phyloP scores from a whole-genome alignment of 441 rosid species.

The Pelargonium cotyledonis region DNA sequence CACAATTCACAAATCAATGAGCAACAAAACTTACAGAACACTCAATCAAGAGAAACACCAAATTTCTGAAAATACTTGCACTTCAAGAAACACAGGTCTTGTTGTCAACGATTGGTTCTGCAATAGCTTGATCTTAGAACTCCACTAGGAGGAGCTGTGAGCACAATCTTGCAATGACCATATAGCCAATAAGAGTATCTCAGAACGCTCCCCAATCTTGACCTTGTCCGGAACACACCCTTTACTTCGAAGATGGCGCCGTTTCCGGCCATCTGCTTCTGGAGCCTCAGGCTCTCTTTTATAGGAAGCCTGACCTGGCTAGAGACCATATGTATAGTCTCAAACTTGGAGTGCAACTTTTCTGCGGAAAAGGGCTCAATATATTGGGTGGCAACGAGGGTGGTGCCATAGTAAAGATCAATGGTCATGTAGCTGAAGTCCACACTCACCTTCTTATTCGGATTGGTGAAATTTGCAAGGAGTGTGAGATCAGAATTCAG shows the following conservation, averaged over 20 bases:
- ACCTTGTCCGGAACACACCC: neutral
- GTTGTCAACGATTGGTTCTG: neutral
- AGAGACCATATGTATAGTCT: neutral
- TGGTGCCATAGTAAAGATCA: neutral
- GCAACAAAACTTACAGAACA: too few species aligned
- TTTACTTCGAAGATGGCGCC: constrained; percentile 1
- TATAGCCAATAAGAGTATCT: constrained; percentile 2
- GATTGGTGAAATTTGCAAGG: neutral
- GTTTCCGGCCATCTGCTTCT: constrained; percentile 2
- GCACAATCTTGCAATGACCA: constrained; percentile 6
- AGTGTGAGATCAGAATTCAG: neutral
- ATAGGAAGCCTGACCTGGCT: neutral
- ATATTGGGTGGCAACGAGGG: neutral
- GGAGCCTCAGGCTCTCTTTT: neutral
- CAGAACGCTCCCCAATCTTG: neutral
- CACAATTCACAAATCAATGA: too few species aligned
- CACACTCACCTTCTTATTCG: neutral
- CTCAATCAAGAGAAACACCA: neutral
- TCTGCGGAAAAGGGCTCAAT: neutral
- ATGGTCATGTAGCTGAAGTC: neutral
- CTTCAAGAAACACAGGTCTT: too few species aligned
- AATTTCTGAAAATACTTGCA: neutral
- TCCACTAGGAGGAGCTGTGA: constrained; percentile 1
- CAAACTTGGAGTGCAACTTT: neutral
- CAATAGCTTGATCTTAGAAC: neutral